Evolutionary conservation across 306 rosid genomes (phyloP).

Genomic region (Prosopis cineraria): DNA sequence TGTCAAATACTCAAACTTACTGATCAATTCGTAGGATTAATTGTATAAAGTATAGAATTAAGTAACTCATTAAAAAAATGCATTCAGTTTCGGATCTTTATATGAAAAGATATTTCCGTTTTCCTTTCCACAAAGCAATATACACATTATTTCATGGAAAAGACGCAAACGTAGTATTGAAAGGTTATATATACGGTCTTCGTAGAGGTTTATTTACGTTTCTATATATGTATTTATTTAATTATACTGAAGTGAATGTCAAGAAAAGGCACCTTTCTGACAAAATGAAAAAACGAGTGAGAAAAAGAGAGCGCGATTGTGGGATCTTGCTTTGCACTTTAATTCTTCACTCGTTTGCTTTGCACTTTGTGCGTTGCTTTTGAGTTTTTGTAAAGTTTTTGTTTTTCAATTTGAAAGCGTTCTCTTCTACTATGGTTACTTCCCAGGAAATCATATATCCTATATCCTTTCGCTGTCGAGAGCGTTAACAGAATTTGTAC

Average conservation of each 20-base stretch:
- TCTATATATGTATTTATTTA: background rate
- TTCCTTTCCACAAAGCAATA: background rate
- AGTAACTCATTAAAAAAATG: background rate
- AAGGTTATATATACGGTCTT: background rate
- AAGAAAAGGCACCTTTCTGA: background rate
- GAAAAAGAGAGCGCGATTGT: background rate
- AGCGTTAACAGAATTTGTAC: background rate
- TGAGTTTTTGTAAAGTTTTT: background rate
- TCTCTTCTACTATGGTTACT: background rate
- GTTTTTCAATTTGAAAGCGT: background rate
- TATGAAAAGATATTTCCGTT: background rate
- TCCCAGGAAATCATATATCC: background rate
- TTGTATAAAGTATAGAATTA: background rate
- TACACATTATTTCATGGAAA: background rate
- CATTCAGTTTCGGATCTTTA: background rate
- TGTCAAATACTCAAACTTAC: background rate
- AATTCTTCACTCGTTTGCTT: background rate
- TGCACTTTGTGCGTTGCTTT: conserved; percentile 1
- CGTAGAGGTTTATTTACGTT: background rate
- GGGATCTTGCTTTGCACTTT: conserved; percentile 12
- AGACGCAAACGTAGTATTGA: background rate
- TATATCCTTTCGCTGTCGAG: background rate
- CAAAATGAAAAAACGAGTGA: background rate
- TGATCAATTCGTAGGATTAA: background rate
- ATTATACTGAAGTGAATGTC: background rate